A percentile compares a stretch with the other conserved stretches of the same genome.
These are phyloP conservation scores for Ustilaginoidea virens DNA, from an alignment of 2,329 filamentous ascomycete species.

Conservation along the genomic window DNA sequence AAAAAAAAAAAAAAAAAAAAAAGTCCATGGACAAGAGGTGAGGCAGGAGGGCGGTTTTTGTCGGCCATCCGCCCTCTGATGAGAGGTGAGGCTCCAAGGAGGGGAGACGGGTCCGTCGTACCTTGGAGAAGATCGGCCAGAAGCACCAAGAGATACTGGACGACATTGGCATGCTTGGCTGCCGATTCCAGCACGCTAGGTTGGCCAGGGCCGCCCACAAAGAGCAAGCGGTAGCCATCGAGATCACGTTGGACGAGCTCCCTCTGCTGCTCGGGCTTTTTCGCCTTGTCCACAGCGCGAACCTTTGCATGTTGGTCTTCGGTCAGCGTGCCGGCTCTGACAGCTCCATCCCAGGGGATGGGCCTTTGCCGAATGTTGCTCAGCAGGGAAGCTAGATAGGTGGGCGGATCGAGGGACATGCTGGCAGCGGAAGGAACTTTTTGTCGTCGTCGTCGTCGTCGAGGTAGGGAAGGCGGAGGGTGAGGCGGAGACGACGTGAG, in stretches of 20 bases:
- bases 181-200: slow-evolving; percentile 68
- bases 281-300: slow-evolving; percentile 89
- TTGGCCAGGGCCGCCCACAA: slow-evolving; percentile 60
- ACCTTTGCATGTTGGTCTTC: slow-evolving; percentile 92
- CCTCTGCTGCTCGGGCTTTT: slow-evolving; percentile 68
- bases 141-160: slow-evolving; percentile 89
- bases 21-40: slow-evolving; percentile 1
- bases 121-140: slow-evolving; percentile 76
- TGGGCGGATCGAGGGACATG: slow-evolving; percentile 88
- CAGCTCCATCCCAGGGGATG: slow-evolving; percentile 95
- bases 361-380: slow-evolving; percentile 93
- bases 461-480: no score
- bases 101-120: slow-evolving; percentile 27
- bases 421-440: slow-evolving; percentile 10
- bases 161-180: slow-evolving; percentile 72
- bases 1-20: neutral
- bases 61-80: no score
- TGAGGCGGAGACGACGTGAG: no score
- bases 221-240: slow-evolving; percentile 62
- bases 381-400: slow-evolving; percentile 72
- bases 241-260: slow-evolving; percentile 69
- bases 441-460: slow-evolving; percentile 8
- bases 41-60: no score
- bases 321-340: slow-evolving; percentile 82
- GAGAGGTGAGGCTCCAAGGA: no score